phyloP scores from a whole-genome alignment of 2,329 filamentous ascomycete species.

The Aspergillus sp. region DNA sequence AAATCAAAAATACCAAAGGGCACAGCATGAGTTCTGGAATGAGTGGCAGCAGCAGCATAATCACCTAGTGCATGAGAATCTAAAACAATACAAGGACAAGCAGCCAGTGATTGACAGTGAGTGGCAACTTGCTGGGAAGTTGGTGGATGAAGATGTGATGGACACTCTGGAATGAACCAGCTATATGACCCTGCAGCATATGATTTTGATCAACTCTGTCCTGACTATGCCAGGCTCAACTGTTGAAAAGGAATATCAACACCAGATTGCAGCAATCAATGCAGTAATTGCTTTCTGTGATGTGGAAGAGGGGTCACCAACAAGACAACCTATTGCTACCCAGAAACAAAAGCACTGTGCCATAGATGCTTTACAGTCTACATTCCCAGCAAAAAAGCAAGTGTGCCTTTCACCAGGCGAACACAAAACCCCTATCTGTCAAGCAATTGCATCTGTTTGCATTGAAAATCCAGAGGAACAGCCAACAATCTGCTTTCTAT shows the following conservation, averaged over 20 bases:
- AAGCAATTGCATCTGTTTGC: constrained; percentile 12
- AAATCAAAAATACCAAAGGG: constrained; percentile 7
- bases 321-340: constrained; percentile 5
- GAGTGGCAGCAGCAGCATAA: constrained; percentile 15
- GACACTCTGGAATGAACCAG: constrained; percentile 13
- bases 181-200: constrained; percentile 17
- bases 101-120: constrained; percentile 21
- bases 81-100: constrained; percentile 22
- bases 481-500: constrained; percentile 17
- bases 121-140: constrained; percentile 16
- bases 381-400: constrained; percentile 10
- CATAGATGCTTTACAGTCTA: constrained; percentile 3
- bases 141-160: constrained; percentile 18
- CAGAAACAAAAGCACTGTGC: constrained; percentile 10
- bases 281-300: constrained; percentile 18
- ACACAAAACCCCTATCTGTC: constrained; percentile 5
- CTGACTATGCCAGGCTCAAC: constrained; percentile 17
- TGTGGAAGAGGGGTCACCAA: constrained; percentile 18
- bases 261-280: constrained; percentile 19
- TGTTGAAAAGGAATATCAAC: constrained; percentile 17
- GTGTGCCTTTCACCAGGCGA: constrained; percentile 2
- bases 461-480: constrained; percentile 10
- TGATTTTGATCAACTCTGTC: constrained; percentile 17
- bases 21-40: constrained; percentile 11
- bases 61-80: too few species aligned